Evolutionary conservation across 495 filamentous ascomycete species (phyloP), one percentile per base, ranked within the genome.

Genomic region (Aspergillus conjunctus): DNA sequence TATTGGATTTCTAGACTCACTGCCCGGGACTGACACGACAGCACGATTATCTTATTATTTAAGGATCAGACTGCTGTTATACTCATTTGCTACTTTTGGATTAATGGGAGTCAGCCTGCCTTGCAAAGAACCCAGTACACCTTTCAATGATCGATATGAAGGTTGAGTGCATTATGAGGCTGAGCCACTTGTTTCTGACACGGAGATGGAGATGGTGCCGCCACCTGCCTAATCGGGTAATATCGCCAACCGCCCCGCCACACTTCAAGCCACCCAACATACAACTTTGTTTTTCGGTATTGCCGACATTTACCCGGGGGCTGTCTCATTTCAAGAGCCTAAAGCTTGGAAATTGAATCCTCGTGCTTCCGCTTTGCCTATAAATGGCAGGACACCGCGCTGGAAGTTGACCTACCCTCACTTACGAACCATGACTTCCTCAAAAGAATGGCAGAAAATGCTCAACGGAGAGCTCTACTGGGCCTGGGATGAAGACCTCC

Each of bases 401-500:
- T 17, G 12, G 5, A 51, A 17, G 3, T 22, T 30, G 17, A 15
- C 9, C 14, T 2, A 31, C 32, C 51, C 20, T 18, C 22, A 10
- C 14, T 7, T 30, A 10, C 22, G 15, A 30, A 62, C 18, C 1
- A 74, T 74, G 71, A 46, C 71, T 10, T 58, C 69, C 4, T 75
- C 72, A 14, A 68, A 73, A 55, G 73, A 76, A 65, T 72, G 72
- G 70, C 58, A 70, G 26, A 74, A 73, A 43, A 74, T 75, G 69
- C 63, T 73, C 21, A 71, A 69, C 15, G 73, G 73, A 2, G 76
- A 77, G 60, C 66, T 76, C 12, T 79, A 78, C 59, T 72, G 77
- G 71, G 81, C 82, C 18, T 81, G 82, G 69, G 76, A 78, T 37
- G 80, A 79, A 12, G 77, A 81, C 56, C 75, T 85, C 1, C 70